Evolutionary conservation across 2,329 filamentous ascomycete genomes (phyloP).

Genomic region (Drechslera avenae): DNA sequence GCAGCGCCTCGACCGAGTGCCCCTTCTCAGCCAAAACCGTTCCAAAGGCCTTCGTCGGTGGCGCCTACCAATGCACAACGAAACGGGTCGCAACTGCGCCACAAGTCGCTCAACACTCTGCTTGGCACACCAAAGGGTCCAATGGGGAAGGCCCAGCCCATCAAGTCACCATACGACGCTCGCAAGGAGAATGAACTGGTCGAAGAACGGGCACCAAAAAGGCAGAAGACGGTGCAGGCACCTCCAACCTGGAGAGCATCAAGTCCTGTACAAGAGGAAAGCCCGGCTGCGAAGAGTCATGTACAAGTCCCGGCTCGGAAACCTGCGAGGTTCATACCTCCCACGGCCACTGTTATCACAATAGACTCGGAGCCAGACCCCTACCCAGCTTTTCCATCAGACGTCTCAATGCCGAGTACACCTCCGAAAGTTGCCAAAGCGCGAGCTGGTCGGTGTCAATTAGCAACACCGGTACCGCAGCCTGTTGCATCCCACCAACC

Average conservation of each 20-base stretch:
- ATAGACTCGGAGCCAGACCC: slow-evolving; percentile 44
- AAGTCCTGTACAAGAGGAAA: slow-evolving; percentile 21
- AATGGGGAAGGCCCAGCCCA: slow-evolving; percentile 64
- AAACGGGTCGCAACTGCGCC: slow-evolving; percentile 52
- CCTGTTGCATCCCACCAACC: slow-evolving; percentile 4
- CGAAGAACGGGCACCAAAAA: slow-evolving; percentile 46
- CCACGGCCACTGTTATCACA: slow-evolving; percentile 41
- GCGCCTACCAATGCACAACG: slow-evolving; percentile 22
- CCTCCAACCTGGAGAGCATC: slow-evolving; percentile 16
- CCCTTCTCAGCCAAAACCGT: slow-evolving; percentile 25
- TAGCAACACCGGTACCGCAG: slow-evolving; percentile 9
- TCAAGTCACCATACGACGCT: slow-evolving; percentile 70
- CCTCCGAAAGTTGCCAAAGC: slow-evolving; percentile 13
- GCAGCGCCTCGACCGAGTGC: slow-evolving; percentile 25
- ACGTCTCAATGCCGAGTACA: slow-evolving; percentile 32
- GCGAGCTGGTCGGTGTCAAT: neutral
- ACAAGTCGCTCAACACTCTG: slow-evolving; percentile 66
- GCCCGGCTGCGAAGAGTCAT: slow-evolving; percentile 22
- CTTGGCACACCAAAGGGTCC: slow-evolving; percentile 69
- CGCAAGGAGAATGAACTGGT: slow-evolving; percentile 39
- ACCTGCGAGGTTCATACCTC: slow-evolving; percentile 24
- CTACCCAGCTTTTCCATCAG: slow-evolving; percentile 23
- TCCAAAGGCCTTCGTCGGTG: slow-evolving; percentile 25
- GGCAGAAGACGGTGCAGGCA: slow-evolving; percentile 40
- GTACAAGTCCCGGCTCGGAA: slow-evolving; percentile 26